A percentile compares a stretch with the other conserved stretches of the same genome.
These are phyloP conservation scores for Aschersonia sp. DNA, from an alignment of 2,329 filamentous ascomycete species.

Conservation along the genomic window DNA sequence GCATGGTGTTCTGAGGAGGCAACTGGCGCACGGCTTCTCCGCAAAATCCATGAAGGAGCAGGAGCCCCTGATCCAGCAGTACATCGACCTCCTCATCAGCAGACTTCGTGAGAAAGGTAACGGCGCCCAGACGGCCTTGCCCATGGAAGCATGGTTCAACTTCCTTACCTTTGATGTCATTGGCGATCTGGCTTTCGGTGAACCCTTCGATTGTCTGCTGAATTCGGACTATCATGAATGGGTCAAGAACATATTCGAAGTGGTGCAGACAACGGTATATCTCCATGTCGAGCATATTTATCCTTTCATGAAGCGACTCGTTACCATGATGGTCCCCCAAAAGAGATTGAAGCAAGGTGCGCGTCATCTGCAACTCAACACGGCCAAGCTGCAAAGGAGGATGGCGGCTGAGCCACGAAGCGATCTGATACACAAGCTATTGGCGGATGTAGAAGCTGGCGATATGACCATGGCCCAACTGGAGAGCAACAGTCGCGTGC, in stretches of 20 bases:
- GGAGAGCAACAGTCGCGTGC: slow-evolving; percentile 1
- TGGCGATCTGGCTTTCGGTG: slow-evolving; percentile 13
- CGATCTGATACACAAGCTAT: background rate
- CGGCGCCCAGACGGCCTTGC: slow-evolving; percentile 1
- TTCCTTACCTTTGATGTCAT: slow-evolving; percentile 15
- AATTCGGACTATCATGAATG: slow-evolving; percentile 10
- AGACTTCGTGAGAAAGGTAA: slow-evolving; percentile 17
- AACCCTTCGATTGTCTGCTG: slow-evolving; percentile 11
- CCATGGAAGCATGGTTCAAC: slow-evolving; percentile 13
- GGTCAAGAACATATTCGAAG: slow-evolving; percentile 7
- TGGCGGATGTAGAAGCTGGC: background rate
- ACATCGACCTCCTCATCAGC: slow-evolving; percentile 23
- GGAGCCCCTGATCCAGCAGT: slow-evolving; percentile 16
- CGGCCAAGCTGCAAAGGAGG: background rate
- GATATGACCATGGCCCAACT: slow-evolving; percentile 1
- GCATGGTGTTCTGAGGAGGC: slow-evolving; percentile 5
- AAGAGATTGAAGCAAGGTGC: background rate
- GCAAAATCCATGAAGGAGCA: slow-evolving; percentile 11
- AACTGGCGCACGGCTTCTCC: slow-evolving; percentile 11
- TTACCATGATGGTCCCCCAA: background rate
- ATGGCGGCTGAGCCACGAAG: background rate
- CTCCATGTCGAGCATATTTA: slow-evolving; percentile 1
- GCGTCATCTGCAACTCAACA: background rate
- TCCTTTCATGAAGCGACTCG: background rate
- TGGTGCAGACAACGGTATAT: background rate